Evolutionary conservation across 225 moss, liverwort and hornwort genomes (phyloP), one percentile per base, ranked within the genome.

Genomic region (Straminergon stramineum): DNA sequence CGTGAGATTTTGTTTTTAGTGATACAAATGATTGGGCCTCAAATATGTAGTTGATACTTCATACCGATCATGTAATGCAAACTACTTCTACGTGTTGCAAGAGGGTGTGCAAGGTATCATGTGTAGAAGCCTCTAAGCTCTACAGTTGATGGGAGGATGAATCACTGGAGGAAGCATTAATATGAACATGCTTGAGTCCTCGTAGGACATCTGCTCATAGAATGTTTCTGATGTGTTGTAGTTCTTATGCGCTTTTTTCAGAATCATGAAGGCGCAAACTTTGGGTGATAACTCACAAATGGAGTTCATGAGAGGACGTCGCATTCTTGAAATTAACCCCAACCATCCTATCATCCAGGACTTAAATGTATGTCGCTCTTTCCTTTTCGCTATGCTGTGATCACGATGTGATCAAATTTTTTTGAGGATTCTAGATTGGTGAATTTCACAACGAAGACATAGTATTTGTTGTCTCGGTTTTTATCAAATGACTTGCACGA

Each of bases 211-310:
- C 63, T 37, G 22, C 63, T 15, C 75, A 30, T 77, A 64, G 45
- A 61, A 53, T 52, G 52, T 53, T 56, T 86, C 87, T 92, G 68
- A 91, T 61, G 28, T 85, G 53, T 53, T 32, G 11, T 57, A 31
- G 61, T 81, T 82, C 80, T 84, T n/a, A 4, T 41, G 52, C 52
- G 23, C 41, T 85, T 57, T 52, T 84, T 73, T 52, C 93, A 98
- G 97, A 93, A 99, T 99, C 83, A 97, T 99, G 99, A 99, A 99
- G 81, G 96, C 99, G 7, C 99, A 99, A 90, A 97, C 97, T 37
- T 78, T 99, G 85, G 96, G 97, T 68, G 99, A 99, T 80, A 96
- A 91, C 75, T 94, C 95, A 21, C 96, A 96, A 83, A 88, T 99
- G 89, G 99, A 99, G 91, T 99, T 99, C 57, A 97, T 99, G 99